Evolutionary conservation across 2,329 filamentous ascomycete genomes (phyloP), one percentile per base, ranked within the genome.

Genomic region (Cladophialophora immunda): DNA sequence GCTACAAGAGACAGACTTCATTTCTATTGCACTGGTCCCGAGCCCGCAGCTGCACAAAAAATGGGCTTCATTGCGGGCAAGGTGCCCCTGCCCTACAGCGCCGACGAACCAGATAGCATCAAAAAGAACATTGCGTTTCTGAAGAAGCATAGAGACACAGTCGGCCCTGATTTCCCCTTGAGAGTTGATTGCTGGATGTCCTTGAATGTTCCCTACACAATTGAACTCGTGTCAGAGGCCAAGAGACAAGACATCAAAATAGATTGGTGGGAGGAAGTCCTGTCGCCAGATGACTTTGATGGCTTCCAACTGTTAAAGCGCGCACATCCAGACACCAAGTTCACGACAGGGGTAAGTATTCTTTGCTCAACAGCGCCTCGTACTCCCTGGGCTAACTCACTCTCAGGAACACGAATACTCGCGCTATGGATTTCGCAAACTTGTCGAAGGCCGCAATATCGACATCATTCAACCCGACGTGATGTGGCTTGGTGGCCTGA

Each of bases 161-260:
- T 97, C 52, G 94, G 94, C 0, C 92, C 93, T 0, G 92, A 97
- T 78, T 97, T 95, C 78, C 94, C 94, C 54, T 85, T 97, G 72
- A 94, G 96, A 84, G 94, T 97, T 4, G 94, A 97, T 81, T 97
- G 94, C 84, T 97, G 97, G 81, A 97, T 97, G 94, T 94, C 91
- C 72, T 83, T 97, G 75, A 97, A 94, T 75, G 94, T 97, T 29
- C 83, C 92, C 0, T 97, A 97, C 81, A 97, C 92, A 3, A 97
- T 97, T 73, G 91, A 97, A 79, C 85, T 97, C 27, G 94, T 92
- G 68, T 92, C 94, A 81, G 90, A 90, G 59, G 93, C 90, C 76
- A 87, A 92, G 67, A 92, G 89, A 76, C 86, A 91, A 73, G 89
- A 93, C 72, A 86, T 97, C 72, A 87, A 94, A 79, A 94, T 97